Evolutionary conservation across 768 basidiomycete genomes (phyloP).

Genomic region (Amanita phalloides): DNA sequence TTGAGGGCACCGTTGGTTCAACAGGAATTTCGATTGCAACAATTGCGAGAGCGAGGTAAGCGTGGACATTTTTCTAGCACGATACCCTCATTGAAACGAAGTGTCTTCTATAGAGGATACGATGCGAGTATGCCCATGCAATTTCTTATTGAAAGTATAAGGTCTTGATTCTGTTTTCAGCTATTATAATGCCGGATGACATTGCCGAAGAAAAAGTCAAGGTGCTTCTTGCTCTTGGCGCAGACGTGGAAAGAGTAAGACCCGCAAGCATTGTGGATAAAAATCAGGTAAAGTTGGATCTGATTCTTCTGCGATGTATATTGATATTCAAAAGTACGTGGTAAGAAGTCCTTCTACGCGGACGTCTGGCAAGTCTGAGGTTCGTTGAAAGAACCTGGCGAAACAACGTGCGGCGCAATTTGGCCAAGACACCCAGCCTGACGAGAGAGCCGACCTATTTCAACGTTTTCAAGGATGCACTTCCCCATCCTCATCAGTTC

Average conservation of each 20-base stretch:
- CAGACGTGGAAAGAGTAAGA: constrained; percentile 82
- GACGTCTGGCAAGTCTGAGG: not conserved
- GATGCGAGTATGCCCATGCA: constrained; percentile 52
- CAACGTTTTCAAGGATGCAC: constrained; percentile 20
- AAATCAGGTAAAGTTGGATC: constrained; percentile 55
- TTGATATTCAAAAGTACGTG: constrained; percentile 37
- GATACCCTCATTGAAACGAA: not conserved
- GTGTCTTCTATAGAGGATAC: constrained; percentile 53
- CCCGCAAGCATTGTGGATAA: constrained; percentile 96
- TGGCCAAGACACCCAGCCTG: constrained; percentile 24
- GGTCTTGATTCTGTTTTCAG: constrained; percentile 21
- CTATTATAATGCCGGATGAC: constrained; percentile 86
- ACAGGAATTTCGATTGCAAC: constrained; percentile 96
- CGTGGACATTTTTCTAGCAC: not conserved
- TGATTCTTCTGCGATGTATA: not conserved
- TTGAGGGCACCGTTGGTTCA: constrained; percentile 94
- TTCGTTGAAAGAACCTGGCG: constrained; percentile 66
- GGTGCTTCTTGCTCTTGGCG: constrained; percentile 74
- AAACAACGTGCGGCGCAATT: constrained; percentile 69
- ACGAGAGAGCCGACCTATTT: constrained; percentile 10
- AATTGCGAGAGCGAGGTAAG: constrained; percentile 77
- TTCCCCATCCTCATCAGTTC: constrained; percentile 35
- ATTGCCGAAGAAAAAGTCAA: constrained; percentile 88
- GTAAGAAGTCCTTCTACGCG: constrained; percentile 30
- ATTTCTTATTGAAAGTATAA: not conserved